These are phyloP conservation scores for Chrysanthemum lavandulifolium DNA, from an alignment of 129 eudicot species.

Conservation along the genomic window DNA sequence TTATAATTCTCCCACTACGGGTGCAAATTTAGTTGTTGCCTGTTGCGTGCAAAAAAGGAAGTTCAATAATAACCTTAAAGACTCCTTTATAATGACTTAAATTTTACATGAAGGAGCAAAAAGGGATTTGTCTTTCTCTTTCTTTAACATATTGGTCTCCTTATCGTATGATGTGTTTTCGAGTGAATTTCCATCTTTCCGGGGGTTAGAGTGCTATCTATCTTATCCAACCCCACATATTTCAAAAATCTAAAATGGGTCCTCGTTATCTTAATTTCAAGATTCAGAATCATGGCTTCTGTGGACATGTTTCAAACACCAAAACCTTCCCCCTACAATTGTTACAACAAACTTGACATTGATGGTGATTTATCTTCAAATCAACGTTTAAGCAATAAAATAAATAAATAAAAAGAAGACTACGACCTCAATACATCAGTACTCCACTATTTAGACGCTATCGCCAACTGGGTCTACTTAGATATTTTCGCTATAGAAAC, in stretches of 20 bases:
- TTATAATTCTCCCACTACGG: constrained; percentile 4
- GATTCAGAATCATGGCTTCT: constrained; percentile 35
- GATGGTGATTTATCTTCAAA: constrained; percentile 8
- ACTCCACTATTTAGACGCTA: constrained; percentile 13
- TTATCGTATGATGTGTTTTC: constrained; percentile 4
- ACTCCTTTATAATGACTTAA: background rate
- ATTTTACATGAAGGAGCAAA: constrained; percentile 21
- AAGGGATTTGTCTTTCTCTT: constrained; percentile 21
- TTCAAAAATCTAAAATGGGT: constrained; percentile 27
- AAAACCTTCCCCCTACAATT: constrained; percentile 8
- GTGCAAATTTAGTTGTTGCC: constrained; percentile 24
- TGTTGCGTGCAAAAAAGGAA: constrained; percentile 22
- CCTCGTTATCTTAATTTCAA: constrained; percentile 36
- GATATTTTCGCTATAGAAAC: background rate
- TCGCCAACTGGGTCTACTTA: constrained; percentile 9
- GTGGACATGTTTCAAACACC: constrained; percentile 20
- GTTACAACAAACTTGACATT: constrained; percentile 9
- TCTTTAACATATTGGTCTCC: constrained; percentile 16
- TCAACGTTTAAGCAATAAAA: constrained; percentile 8
- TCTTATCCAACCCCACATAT: constrained; percentile 23
- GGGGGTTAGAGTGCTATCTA: constrained; percentile 13
- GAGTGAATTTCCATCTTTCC: constrained; percentile 15
- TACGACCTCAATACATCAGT: background rate
- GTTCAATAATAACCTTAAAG: constrained; percentile 10
- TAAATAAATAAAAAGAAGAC: background rate